Conservation (phyloP, 2,329 filamentous ascomycete genomes). For the Clonostachys sp. region DNA sequence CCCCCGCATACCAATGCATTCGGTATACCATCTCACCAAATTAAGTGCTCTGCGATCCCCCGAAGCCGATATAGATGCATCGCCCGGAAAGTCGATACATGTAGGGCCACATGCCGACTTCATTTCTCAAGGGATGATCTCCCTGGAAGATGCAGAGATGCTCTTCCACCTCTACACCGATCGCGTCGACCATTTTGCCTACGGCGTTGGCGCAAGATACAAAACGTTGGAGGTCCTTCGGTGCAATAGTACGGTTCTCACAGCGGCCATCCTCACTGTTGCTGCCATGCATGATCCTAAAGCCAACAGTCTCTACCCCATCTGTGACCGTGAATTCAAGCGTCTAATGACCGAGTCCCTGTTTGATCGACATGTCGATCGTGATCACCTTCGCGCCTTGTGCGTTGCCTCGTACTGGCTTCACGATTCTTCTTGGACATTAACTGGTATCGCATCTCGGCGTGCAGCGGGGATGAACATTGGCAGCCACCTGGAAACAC, state of each 20-base stretch:
- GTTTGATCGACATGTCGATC: slow-evolving; percentile 23
- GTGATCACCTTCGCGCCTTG: slow-evolving; percentile 52
- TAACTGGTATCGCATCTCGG: slow-evolving; percentile 49
- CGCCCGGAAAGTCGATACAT: neutral
- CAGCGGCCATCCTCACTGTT: slow-evolving; percentile 51
- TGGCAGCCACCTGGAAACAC: slow-evolving; percentile 32
- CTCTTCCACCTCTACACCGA: slow-evolving; percentile 45
- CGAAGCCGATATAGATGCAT: slow-evolving; percentile 11
- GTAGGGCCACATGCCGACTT: slow-evolving; percentile 20
- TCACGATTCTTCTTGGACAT: slow-evolving; percentile 57
- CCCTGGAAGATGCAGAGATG: slow-evolving; percentile 42
- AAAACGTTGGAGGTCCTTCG: slow-evolving; percentile 45
- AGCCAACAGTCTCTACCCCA: slow-evolving; percentile 43
- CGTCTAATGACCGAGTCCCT: slow-evolving; percentile 42
- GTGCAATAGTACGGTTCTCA: slow-evolving; percentile 47
- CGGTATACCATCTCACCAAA: slow-evolving; percentile 29
- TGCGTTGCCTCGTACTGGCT: slow-evolving; percentile 61
- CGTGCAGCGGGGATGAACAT: slow-evolving; percentile 41
- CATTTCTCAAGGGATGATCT: slow-evolving; percentile 31
- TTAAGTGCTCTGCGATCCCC: slow-evolving; percentile 27
- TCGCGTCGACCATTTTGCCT: slow-evolving; percentile 44
- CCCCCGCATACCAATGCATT: slow-evolving; percentile 30
- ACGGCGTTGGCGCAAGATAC: slow-evolving; percentile 41
- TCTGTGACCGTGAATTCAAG: slow-evolving; percentile 50
- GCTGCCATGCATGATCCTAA: slow-evolving; percentile 52